Conservation (phyloP, 768 basidiomycete genomes). For the Rhodotorula toruloides region DNA sequence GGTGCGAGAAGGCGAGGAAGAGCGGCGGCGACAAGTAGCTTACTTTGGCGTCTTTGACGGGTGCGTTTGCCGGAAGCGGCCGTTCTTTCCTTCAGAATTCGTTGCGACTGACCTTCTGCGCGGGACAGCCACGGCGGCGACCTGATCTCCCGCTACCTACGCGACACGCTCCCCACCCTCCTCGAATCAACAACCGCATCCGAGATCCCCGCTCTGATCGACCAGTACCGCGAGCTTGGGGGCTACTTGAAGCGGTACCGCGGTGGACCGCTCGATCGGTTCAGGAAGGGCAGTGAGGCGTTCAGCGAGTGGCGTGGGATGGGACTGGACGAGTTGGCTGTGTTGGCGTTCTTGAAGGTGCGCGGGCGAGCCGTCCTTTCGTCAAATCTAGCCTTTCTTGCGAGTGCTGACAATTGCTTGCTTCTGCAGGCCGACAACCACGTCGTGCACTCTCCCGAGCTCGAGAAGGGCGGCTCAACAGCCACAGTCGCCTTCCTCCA, state of each 20-base stretch:
- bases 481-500: slow-evolving; percentile 89
- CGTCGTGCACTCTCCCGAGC: slow-evolving; percentile 29
- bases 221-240: slow-evolving; percentile 36
- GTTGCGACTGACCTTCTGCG: too few species aligned
- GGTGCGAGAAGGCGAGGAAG: slow-evolving; percentile 7
- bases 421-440: slow-evolving; percentile 34
- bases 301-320: slow-evolving; percentile 11
- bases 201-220: slow-evolving; percentile 18
- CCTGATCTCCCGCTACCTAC: slow-evolving; percentile 33
- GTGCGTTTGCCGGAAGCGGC: background rate
- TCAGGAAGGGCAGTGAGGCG: slow-evolving; percentile 6
- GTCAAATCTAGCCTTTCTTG: background rate
- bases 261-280: slow-evolving; percentile 30
- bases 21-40: slow-evolving; percentile 33
- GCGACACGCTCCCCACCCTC: slow-evolving; percentile 12
- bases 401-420: background rate
- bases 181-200: slow-evolving; percentile 6
- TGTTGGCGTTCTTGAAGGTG: slow-evolving; percentile 33
- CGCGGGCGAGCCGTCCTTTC: background rate
- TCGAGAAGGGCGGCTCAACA: slow-evolving; percentile 61
- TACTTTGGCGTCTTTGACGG: slow-evolving; percentile 42
- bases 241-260: slow-evolving; percentile 42
- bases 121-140: slow-evolving; percentile 36
- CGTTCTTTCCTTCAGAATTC: too few species aligned
- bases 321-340: slow-evolving; percentile 31